Evolutionary conservation across 306 rosid genomes (phyloP), one percentile per base, ranked within the genome.

Genomic region (Cercis canadensis): DNA sequence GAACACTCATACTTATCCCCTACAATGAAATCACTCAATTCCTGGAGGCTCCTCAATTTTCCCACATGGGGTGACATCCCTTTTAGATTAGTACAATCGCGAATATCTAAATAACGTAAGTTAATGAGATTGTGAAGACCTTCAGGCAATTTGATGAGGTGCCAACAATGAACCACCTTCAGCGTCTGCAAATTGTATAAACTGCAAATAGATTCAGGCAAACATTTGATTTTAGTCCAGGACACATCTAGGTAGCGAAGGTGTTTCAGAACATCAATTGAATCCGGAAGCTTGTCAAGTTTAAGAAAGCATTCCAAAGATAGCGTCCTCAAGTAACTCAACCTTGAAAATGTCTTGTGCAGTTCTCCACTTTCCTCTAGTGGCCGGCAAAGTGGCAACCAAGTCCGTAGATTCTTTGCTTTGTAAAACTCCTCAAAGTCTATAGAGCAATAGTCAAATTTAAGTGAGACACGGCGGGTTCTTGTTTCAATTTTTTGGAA

Each of bases 71-170:
- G 39, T 0, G 61, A 37, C 62, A 56, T 56, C 62, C 15, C 39
- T 56, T 31, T 0, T 34, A 56, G 10, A 0, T 24, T 24, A 37
- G 6, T 3, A 37, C 0, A 2, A 7, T 15, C 3, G 0, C 8
- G 4, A 29, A 24, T 24, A 11, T 31, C 19, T 1, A 56, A 12
- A n/a, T 6, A 0, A 11, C 62, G 1, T 8, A 56, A 56, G 62
- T 56, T 56, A 6, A 56, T 0, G 6, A 56, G 62, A 24, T 31
- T 29, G 11, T 15, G 3, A 7, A 0, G 29, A 7, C 29, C 16
- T 14, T 2, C 0, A 13, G 62, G 62, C 2, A 56, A 29, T n/a
- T 5, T 24, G 40, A 16, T 13, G 62, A 31, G 52, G 0, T 46
- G 0, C 2, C 6, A 2, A 8, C 16, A 2, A 0, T 0, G 0